phyloP scores from a whole-genome alignment of 2,329 filamentous ascomycete genomes.

The Paraphoma chrysanthemicola region DNA sequence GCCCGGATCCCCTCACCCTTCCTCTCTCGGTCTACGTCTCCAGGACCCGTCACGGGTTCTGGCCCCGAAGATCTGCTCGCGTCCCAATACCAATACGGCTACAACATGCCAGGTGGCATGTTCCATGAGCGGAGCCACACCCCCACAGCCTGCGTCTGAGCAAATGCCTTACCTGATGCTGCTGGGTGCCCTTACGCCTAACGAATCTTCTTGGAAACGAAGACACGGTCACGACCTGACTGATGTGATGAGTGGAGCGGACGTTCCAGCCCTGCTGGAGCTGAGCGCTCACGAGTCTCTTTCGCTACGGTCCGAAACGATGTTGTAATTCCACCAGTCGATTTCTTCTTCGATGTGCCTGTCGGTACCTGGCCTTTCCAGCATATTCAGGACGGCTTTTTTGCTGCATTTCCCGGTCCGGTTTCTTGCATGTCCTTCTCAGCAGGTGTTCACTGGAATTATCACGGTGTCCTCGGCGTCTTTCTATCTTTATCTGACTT shows the following conservation, averaged over 20 bases:
- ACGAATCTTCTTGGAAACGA: slow-evolving; percentile 49
- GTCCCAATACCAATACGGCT: slow-evolving; percentile 53
- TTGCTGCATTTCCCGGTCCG: slow-evolving; percentile 43
- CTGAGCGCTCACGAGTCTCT: slow-evolving; percentile 45
- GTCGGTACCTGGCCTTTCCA: slow-evolving; percentile 23
- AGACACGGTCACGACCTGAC: slow-evolving; percentile 41
- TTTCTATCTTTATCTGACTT: slow-evolving; percentile 26
- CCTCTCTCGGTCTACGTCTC: slow-evolving; percentile 51
- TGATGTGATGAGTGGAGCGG: slow-evolving; percentile 46
- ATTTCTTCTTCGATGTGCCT: slow-evolving; percentile 17
- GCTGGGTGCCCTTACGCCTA: slow-evolving; percentile 17
- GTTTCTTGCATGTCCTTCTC: slow-evolving; percentile 42
- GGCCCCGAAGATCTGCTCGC: slow-evolving; percentile 49
- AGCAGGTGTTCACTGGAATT: slow-evolving; percentile 30
- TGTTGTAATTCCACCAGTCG: slow-evolving; percentile 29
- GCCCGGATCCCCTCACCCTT: slow-evolving; percentile 42
- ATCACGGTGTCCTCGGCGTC: slow-evolving; percentile 20
- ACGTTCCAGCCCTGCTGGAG: slow-evolving; percentile 26
- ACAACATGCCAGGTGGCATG: slow-evolving; percentile 50
- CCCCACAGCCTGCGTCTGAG: slow-evolving; percentile 50
- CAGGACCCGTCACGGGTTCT: slow-evolving; percentile 49
- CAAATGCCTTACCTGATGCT: slow-evolving; percentile 12
- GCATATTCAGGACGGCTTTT: slow-evolving; percentile 37
- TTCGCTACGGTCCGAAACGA: slow-evolving; percentile 39
- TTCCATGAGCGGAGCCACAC: slow-evolving; percentile 54